These are phyloP conservation scores for Epichloe gansuensis DNA, from an alignment of 2,329 filamentous ascomycete genomes.

Conservation along the genomic window DNA sequence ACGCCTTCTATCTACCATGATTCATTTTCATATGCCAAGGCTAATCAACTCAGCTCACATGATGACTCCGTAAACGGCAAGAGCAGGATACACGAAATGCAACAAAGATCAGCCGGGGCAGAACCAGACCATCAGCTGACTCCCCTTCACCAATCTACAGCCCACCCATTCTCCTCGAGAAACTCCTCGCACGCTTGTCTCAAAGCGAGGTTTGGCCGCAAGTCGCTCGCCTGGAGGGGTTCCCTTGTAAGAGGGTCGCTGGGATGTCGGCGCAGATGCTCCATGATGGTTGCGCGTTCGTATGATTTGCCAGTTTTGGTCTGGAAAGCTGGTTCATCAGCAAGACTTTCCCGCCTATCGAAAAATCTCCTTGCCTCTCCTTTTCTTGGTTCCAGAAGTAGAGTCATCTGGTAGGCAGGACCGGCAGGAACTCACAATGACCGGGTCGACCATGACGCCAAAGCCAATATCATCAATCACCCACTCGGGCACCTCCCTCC, in stretches of 20 bases:
- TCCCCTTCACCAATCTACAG: conserved; percentile 64
- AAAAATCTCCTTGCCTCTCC: not conserved
- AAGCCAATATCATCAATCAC: conserved; percentile 67
- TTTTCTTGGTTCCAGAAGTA: too few species aligned
- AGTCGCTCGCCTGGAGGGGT: conserved; percentile 52
- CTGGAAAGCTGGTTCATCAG: conserved; percentile 17
- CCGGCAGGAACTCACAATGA: conserved; percentile 30
- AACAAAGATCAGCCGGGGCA: too few species aligned
- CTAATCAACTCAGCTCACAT: not conserved
- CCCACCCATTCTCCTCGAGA: conserved; percentile 78
- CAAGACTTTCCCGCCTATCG: not conserved
- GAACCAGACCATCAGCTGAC: too few species aligned
- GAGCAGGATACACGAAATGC: not conserved
- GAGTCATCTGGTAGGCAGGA: too few species aligned
- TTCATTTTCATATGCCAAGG: not conserved
- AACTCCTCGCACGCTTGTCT: conserved; percentile 79
- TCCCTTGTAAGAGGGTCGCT: conserved; percentile 80
- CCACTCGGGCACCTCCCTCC: conserved; percentile 60
- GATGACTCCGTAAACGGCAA: not conserved
- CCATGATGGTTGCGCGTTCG: conserved; percentile 72
- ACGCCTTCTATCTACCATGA: not conserved
- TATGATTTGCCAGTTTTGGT: conserved; percentile 85
- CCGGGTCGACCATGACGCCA: conserved; percentile 60
- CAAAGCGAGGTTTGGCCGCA: conserved; percentile 71
- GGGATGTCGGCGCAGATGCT: conserved; percentile 64